Evolutionary conservation across 441 rosid genomes (phyloP), one percentile per base, ranked within the genome.

Genomic region (Bocquillonia castaneifolia): DNA sequence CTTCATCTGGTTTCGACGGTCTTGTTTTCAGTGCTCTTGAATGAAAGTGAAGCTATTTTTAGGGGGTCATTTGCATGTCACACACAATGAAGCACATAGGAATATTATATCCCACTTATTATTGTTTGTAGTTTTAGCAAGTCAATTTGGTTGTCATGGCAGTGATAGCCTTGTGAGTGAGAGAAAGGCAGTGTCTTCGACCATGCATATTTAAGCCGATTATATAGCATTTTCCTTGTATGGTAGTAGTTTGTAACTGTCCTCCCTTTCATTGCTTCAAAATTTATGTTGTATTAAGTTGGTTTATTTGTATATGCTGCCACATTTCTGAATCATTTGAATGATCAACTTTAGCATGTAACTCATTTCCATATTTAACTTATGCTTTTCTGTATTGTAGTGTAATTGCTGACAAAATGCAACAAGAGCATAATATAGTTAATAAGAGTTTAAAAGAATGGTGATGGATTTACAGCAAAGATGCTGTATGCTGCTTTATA

Each of bases 321-420:
- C 39, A 15, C 10, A 36, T 37, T 26, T 59, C 37, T 32, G 32
- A 37, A 6, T 53, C 50, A 37, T 40, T 66, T 66, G 39, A n/a
- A n/a, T n/a, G n/a, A n/a, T n/a, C n/a, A n/a, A n/a, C n/a, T n/a
- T n/a, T n/a, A n/a, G n/a, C n/a, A n/a, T n/a, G n/a, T n/a, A n/a
- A n/a, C n/a, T 54, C 29, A 53, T 63, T 7, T 23, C 20, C 55
- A 5, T 56, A 8, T 57, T 70, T 10, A 17, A 17, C 40, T 40
- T 40, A 23, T 44, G 34, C 44, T 26, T 29, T 22, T 25, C 26
- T 22, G 67, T n/a, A 45, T 18, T 4, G 20, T 28, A 10, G 47
- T 29, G 48, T 56, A 63, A 63, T 63, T n/a, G 1, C 68, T 23
- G n/a, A n/a, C n/a, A n/a, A 37, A 29, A 54, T 8, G 23, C 44